Evolutionary conservation across 305 asterid genomes (phyloP).

Genomic region (Withania somnifera): DNA sequence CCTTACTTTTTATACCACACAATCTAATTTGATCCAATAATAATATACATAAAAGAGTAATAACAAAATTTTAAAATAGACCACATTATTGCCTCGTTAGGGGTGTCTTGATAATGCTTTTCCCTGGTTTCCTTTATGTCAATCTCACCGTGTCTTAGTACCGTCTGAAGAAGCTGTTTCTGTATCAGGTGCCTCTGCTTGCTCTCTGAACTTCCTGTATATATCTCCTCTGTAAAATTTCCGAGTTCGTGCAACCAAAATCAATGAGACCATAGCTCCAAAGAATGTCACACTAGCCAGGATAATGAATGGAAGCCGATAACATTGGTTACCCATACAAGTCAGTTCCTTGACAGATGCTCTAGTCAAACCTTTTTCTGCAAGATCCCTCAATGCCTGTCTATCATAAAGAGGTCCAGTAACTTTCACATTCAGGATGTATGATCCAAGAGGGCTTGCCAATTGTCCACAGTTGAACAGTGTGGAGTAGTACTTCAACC

Average conservation of each 20-base stretch:
- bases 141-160: background rate
- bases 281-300: conserved; percentile 40
- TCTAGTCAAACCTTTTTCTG: conserved; percentile 34
- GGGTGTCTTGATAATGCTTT: background rate
- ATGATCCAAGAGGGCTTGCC: conserved; percentile 74
- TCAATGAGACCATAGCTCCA: conserved; percentile 42
- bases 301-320: conserved; percentile 38
- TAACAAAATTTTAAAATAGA: background rate
- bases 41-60: background rate
- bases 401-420: conserved; percentile 56
- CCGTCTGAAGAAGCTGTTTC: background rate
- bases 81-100: background rate
- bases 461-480: conserved; percentile 70
- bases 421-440: conserved; percentile 50
- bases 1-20: background rate
- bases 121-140: background rate
- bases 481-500: conserved; percentile 55
- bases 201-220: conserved; percentile 49
- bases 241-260: conserved; percentile 52
- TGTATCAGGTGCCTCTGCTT: conserved; percentile 7
- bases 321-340: conserved; percentile 53
- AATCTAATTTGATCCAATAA: background rate
- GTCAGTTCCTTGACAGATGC: conserved; percentile 40
- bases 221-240: conserved; percentile 59
- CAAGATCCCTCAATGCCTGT: conserved; percentile 47